Evolutionary conservation across 805 yeast genomes (phyloP).

Genomic region (Alloascoidea africana): DNA sequence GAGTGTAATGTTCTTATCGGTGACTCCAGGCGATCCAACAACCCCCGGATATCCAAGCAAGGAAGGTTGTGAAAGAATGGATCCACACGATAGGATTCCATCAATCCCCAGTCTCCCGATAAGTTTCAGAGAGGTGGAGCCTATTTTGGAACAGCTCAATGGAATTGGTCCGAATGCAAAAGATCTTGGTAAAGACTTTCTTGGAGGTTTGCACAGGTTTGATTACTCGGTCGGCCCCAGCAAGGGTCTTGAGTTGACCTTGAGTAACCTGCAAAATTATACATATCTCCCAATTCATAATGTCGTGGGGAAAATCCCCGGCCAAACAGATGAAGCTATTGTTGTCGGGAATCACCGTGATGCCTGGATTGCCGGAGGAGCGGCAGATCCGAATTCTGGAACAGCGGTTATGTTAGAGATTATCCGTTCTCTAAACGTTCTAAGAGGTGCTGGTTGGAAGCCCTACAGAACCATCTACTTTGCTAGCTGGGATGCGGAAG

Average conservation of each 20-base stretch:
- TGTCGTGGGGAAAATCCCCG: conserved; percentile 46
- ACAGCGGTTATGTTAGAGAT: conserved; percentile 50
- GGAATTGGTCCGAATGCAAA: conserved; percentile 35
- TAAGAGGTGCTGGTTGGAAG: conserved; percentile 45
- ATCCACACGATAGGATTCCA: conserved; percentile 38
- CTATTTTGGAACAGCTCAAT: conserved; percentile 41
- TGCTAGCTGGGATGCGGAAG: conserved; percentile 76
- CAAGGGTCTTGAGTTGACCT: conserved; percentile 28
- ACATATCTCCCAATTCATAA: conserved; percentile 46
- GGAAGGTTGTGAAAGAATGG: conserved; percentile 32
- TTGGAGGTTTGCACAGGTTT: conserved; percentile 27
- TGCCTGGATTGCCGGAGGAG: conserved; percentile 70
- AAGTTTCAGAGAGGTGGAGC: conserved; percentile 44
- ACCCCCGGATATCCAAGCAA: conserved; percentile 54
- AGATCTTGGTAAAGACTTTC: conserved; percentile 28
- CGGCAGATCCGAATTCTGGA: conserved; percentile 70
- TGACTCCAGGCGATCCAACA: conserved; percentile 65
- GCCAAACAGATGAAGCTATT: conserved; percentile 36
- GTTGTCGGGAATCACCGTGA: conserved; percentile 68
- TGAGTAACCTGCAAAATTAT: conserved; percentile 47
- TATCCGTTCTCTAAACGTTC: conserved; percentile 39
- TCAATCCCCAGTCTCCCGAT: conserved; percentile 60
- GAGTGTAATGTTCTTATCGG: conserved; percentile 46
- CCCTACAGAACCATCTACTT: conserved; percentile 57
- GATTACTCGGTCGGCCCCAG: conserved; percentile 41